Percentiles rank a stretch among this genome's conserved stretches.
phyloP scores from a whole-genome alignment of 371 early-diverging fungal species.

The Mortierella sp. region DNA sequence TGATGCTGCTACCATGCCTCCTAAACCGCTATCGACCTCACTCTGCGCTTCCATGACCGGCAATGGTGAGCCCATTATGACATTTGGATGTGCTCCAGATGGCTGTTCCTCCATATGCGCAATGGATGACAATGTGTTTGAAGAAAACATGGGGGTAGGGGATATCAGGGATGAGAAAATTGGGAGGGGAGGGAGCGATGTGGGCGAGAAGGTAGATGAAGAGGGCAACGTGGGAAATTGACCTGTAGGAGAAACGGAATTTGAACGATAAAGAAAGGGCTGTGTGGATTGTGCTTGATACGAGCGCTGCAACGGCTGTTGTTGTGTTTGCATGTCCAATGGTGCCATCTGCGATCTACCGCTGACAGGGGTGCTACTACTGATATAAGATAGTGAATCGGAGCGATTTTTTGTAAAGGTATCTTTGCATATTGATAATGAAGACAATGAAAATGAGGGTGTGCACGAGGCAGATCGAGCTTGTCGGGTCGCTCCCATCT shows the following conservation, averaged over 20 bases:
- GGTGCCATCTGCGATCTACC: neutral
- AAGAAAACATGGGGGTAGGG: neutral
- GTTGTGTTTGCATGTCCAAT: neutral
- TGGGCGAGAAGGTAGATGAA: constrained; percentile 14
- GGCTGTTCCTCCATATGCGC: neutral
- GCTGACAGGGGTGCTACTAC: neutral
- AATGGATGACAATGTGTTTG: neutral
- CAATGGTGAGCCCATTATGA: constrained; percentile 1
- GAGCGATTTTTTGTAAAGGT: neutral
- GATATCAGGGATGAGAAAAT: constrained; percentile 10
- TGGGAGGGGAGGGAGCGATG: constrained; percentile 25
- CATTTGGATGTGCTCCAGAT: neutral
- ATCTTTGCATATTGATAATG: constrained; percentile 16
- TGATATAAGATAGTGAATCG: constrained; percentile 1
- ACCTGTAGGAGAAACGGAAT: constrained; percentile 10
- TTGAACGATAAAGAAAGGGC: neutral
- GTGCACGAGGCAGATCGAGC: constrained; percentile 34
- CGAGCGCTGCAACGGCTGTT: neutral
- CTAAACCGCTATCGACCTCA: neutral
- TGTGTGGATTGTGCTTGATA: neutral
- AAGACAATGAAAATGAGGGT: constrained; percentile 26
- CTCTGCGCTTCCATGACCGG: neutral
- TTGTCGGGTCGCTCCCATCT: constrained; percentile 25
- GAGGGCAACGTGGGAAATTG: neutral
- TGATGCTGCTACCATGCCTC: constrained; percentile 8